Conservation (phyloP, 1,284 basidiomycete species). For the Austroboletus novae-zelandiae region DNA sequence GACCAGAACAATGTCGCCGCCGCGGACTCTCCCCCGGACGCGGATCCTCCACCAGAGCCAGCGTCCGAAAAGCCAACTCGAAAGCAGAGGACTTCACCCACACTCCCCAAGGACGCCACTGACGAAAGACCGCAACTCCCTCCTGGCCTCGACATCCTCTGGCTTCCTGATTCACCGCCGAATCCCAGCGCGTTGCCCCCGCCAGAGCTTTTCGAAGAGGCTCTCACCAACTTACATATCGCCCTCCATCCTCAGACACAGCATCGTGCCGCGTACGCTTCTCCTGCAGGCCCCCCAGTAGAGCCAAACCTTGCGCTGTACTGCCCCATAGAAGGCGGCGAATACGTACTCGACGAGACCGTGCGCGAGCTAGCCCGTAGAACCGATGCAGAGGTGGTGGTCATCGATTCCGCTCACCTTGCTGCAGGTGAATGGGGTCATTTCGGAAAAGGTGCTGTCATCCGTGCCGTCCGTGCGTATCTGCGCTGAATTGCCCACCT, state of each 20-base stretch:
- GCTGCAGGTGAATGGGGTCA: slow-evolving; percentile 79
- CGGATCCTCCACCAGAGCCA: slow-evolving; percentile 25
- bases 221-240: slow-evolving; percentile 68
- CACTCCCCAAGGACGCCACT: slow-evolving; percentile 35
- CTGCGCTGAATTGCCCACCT: slow-evolving; percentile 9
- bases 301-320: slow-evolving; percentile 81
- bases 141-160: slow-evolving; percentile 58
- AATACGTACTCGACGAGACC: slow-evolving; percentile 74
- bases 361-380: slow-evolving; percentile 72
- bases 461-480: slow-evolving; percentile 10
- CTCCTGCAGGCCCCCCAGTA: slow-evolving; percentile 47
- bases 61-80: slow-evolving; percentile 38
- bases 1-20: slow-evolving; percentile 7
- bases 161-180: slow-evolving; percentile 44
- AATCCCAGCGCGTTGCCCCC: slow-evolving; percentile 41
- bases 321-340: slow-evolving; percentile 84
- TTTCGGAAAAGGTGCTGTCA: slow-evolving; percentile 62
- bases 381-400: slow-evolving; percentile 74
- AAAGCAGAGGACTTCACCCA: slow-evolving; percentile 31
- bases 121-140: slow-evolving; percentile 49
- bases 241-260: slow-evolving; percentile 78
- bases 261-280: slow-evolving; percentile 62
- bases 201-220: slow-evolving; percentile 64
- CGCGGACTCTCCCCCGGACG: slow-evolving; percentile 23
- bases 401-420: slow-evolving; percentile 77